Conservation (phyloP, 2,329 filamentous ascomycete species). For the Xylariomycetidae sp. region DNA sequence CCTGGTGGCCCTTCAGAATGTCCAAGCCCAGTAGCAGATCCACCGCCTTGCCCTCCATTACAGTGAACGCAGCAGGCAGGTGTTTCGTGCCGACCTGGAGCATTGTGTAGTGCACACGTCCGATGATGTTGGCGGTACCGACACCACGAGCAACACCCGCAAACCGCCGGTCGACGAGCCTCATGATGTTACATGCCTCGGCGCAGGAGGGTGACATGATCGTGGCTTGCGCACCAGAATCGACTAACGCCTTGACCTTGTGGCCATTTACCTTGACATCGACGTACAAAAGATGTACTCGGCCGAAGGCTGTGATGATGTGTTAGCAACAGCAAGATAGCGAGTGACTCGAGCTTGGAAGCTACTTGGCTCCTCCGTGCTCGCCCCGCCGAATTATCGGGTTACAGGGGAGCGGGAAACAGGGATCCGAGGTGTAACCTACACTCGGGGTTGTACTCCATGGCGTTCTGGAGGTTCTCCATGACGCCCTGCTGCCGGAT, state of each 20-base stretch:
- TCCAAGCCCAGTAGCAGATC: slow-evolving; percentile 89
- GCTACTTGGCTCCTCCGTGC: no score
- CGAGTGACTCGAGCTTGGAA: no score
- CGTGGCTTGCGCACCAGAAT: slow-evolving; percentile 94
- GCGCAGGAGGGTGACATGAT: slow-evolving; percentile 97
- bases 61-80: slow-evolving; percentile 91
- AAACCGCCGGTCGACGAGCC: slow-evolving; percentile 86
- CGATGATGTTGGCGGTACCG: slow-evolving; percentile 88
- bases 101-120: slow-evolving; percentile 89
- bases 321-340: slow-evolving; percentile 12
- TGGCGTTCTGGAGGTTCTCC: slow-evolving; percentile 92
- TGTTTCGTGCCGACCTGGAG: slow-evolving; percentile 87
- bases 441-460: slow-evolving; percentile 98
- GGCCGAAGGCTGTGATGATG: slow-evolving; percentile 73
- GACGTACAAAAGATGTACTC: slow-evolving; percentile 94
- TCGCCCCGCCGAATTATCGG: no score
- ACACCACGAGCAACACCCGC: slow-evolving; percentile 89
- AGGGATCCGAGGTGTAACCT: slow-evolving; percentile 27
- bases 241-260: slow-evolving; percentile 91
- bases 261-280: slow-evolving; percentile 91
- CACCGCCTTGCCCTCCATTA: slow-evolving; percentile 98
- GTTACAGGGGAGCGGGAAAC: no score
- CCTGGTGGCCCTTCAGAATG: slow-evolving; percentile 95
- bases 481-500: slow-evolving; percentile 92
- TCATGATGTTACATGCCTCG: slow-evolving; percentile 90